Evolutionary conservation across 2,329 filamentous ascomycete species (phyloP), one percentile per base, ranked within the genome.

Genomic region (Arachnopeziza araneosa): DNA sequence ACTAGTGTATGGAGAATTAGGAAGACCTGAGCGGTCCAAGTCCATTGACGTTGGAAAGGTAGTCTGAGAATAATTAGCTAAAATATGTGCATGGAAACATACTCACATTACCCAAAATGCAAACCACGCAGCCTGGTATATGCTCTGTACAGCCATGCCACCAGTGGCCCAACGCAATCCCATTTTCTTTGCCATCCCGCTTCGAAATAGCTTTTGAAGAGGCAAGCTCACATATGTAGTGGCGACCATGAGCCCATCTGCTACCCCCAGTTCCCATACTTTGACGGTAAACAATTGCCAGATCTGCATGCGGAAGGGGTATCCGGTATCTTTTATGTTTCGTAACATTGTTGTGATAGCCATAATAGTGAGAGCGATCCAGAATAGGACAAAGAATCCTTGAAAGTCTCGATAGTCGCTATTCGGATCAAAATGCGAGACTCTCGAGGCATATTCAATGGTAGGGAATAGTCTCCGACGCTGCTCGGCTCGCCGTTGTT

Each of bases 331-430:
- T 75, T 93, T 96, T 71, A 95, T 85, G 74, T 96, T 98, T 69
- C 93, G 86, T 70, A 97, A 77, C 80, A 92, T 91, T n/a, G 90
- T 90, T 2, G 93, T 98, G 64, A 96, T 88, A 69, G 93, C 91
- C 93, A 99, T 96, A 74, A 99, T 96, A 67, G 90, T 91, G 61
- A 99, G 80, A 10, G 91, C 91, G 66, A 99, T 93, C 95, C 95
- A 99, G 77, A 99, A 99, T 48, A 99, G 83, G 57, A 95, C 91
- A 77, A 97, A 99, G 82, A 99, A 99, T 72, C 95, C 95, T 69
- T 91, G 86, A 74, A 99, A 99, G 75, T 99, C 92, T 70, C 87
- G 87, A 74, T 98, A 93, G 70, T 96, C 92, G 75, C 90, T 96
- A 55, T 85, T 83, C 0, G 93, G 92, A 72, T 99, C 95, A 73